Conservation (phyloP, 805 yeast species). For the Kazachstania bromeliacearum region DNA sequence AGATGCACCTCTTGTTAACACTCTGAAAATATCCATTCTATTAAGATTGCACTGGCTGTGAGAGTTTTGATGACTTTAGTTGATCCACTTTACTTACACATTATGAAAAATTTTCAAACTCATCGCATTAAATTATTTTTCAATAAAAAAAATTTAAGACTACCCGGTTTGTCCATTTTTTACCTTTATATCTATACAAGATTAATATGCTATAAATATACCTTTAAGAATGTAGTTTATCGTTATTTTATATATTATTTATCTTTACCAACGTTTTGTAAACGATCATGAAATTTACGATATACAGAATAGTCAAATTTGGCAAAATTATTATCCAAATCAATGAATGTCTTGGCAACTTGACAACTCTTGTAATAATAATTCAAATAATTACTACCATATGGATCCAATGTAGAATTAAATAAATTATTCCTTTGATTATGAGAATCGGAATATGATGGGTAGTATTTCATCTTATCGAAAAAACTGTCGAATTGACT, state of each 20-base stretch:
- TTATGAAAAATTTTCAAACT: no score
- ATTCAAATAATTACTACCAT: constrained; percentile 35
- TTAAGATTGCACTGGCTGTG: no score
- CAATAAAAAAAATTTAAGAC: no score
- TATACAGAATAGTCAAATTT: constrained; percentile 45
- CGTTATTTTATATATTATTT: no score
- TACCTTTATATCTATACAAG: no score
- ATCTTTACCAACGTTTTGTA: constrained; percentile 4
- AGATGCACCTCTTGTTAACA: constrained; percentile 78
- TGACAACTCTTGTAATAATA: constrained; percentile 50
- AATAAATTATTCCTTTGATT: constrained; percentile 17
- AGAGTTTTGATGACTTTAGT: no score
- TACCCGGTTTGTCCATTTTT: no score
- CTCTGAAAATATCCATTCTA: constrained; percentile 91
- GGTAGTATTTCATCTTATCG: constrained; percentile 6
- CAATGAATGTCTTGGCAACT: constrained; percentile 51
- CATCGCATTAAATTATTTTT: no score
- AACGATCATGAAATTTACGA: constrained; percentile 25
- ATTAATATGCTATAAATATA: no score
- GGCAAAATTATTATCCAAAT: constrained; percentile 52
- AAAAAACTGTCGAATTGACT: constrained; percentile 17
- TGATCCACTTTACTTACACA: no score
- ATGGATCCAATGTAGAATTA: constrained; percentile 23
- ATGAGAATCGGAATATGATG: constrained; percentile 11
- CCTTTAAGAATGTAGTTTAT: no score